Evolutionary conservation across 768 basidiomycete species (phyloP).

Genomic region (Leccinum longicurvipes): DNA sequence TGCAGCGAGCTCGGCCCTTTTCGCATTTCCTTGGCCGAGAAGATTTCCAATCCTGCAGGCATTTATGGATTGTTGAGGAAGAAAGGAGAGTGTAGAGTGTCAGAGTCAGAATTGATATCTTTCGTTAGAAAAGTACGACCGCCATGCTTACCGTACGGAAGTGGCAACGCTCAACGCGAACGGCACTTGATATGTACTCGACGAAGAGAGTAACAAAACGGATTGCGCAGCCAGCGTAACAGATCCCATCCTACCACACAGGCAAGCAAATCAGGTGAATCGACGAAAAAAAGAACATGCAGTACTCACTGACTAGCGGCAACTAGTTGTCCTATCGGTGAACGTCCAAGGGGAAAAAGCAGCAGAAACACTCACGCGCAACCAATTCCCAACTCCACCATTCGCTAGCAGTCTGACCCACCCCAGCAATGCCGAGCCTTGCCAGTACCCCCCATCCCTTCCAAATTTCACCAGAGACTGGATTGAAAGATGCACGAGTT

Average conservation of each 20-base stretch:
- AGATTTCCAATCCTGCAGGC: slow-evolving; percentile 75
- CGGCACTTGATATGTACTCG: slow-evolving; percentile 79
- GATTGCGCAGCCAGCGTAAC: slow-evolving; percentile 84
- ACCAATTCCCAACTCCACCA: slow-evolving; percentile 98
- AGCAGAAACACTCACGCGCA: slow-evolving; percentile 35
- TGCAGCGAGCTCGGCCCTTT: slow-evolving; percentile 68
- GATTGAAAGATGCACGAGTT: slow-evolving; percentile 31
- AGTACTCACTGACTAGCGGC: slow-evolving; percentile 49
- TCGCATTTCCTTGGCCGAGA: slow-evolving; percentile 74
- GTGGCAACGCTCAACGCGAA: slow-evolving; percentile 79
- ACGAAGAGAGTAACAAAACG: slow-evolving; percentile 73
- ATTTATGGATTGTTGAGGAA: not conserved
- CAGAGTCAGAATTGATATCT: not conserved
- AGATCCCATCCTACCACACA: slow-evolving; percentile 62
- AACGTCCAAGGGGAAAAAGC: not conserved
- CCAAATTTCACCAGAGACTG: slow-evolving; percentile 61
- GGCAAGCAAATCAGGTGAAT: slow-evolving; percentile 4
- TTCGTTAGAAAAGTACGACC: not conserved
- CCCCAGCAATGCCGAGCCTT: slow-evolving; percentile 78
- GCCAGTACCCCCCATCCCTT: slow-evolving; percentile 64
- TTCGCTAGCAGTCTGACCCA: slow-evolving; percentile 79
- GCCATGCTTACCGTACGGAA: slow-evolving; percentile 66
- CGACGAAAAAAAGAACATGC: not conserved
- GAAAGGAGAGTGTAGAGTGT: not conserved
- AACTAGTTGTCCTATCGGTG: slow-evolving; percentile 30